A percentile compares a stretch with the other conserved stretches of the same genome.
Conservation (phyloP, 2,329 filamentous ascomycete species). For the Colletotrichum sp. region DNA sequence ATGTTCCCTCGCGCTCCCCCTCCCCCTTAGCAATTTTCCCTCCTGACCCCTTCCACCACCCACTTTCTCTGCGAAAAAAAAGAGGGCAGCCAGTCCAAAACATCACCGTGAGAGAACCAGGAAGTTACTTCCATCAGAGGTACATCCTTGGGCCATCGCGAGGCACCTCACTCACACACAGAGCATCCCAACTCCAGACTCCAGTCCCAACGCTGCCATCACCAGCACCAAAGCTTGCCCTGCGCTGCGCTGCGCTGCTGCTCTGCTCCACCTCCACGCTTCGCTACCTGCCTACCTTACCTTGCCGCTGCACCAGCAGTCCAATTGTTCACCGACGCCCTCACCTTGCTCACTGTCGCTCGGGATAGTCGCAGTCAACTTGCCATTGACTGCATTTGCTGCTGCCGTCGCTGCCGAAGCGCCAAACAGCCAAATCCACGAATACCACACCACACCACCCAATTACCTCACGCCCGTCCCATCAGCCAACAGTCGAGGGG, state of each 20-base stretch:
- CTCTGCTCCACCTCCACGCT: background rate
- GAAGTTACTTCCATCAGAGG: constrained; percentile 46
- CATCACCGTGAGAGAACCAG: constrained; percentile 35
- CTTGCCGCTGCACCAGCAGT: background rate
- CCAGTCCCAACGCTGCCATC: background rate
- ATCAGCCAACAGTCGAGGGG: background rate
- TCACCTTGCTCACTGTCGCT: background rate
- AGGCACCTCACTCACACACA: background rate
- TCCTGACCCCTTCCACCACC: constrained; percentile 19
- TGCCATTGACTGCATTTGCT: background rate
- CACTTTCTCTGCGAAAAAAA: constrained; percentile 26
- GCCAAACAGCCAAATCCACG: background rate
- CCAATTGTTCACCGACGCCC: background rate
- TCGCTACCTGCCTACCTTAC: background rate
- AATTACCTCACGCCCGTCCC: background rate
- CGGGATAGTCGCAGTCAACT: background rate
- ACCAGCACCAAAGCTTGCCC: background rate
- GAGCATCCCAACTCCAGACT: constrained; percentile 8
- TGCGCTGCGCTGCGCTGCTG: background rate
- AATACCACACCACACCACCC: background rate
- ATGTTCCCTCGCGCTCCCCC: constrained; percentile 12
- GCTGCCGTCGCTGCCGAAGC: background rate
- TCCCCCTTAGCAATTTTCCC: constrained; percentile 17
- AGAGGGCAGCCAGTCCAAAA: constrained; percentile 40
- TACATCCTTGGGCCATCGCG: constrained; percentile 32